Evolutionary conservation across 1,284 basidiomycete species (phyloP), one percentile per base, ranked within the genome.

Genomic region (Polyporus tsugae): DNA sequence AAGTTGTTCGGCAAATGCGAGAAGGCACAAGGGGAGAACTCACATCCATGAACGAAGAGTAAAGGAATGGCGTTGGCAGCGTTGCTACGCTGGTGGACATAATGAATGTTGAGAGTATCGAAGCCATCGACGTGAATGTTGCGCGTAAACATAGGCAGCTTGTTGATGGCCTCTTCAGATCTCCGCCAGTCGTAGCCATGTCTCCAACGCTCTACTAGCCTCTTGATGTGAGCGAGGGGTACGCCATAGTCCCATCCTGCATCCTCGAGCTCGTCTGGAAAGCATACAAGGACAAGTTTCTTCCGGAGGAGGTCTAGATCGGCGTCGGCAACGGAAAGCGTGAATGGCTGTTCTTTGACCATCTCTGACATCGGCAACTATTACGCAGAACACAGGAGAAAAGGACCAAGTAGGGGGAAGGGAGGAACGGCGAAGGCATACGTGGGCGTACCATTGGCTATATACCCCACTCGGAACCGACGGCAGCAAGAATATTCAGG

Each of bases 11-110:
- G 58, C 29, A 22, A 6, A n/a, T 15, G 22, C 5, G 11, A 15
- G 46, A 29, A 55, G 4, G 22, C 6, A 55, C 1, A 15, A 41
- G 5, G 33, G 15, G 29, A 17, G 33, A n/a, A 79, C 83, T 53
- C 70, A 84, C 84, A 85, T n/a, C 84, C 84, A 42, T 85, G 84
- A 13, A 83, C 77, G 69, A 82, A 85, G 29, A 85, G 71, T 6
- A 85, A 65, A 1, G 84, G 84, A 39, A 86, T 82, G 0, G 85
- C 84, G 35, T 75, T 71, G 9, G 67, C 55, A 0, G 72, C 66
- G 22, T 61, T 65, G 63, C 80, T 84, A 73, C 74, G 76, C 70
- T 82, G 68, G 70, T 85, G 83, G 17, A 85, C 76, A 58, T 84
- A 85, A 66, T 86, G 84, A 11, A 84, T 77, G 46, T 80, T 78